Conservation (phyloP, 768 basidiomycete species). For the Rhodocollybia butyracea region DNA sequence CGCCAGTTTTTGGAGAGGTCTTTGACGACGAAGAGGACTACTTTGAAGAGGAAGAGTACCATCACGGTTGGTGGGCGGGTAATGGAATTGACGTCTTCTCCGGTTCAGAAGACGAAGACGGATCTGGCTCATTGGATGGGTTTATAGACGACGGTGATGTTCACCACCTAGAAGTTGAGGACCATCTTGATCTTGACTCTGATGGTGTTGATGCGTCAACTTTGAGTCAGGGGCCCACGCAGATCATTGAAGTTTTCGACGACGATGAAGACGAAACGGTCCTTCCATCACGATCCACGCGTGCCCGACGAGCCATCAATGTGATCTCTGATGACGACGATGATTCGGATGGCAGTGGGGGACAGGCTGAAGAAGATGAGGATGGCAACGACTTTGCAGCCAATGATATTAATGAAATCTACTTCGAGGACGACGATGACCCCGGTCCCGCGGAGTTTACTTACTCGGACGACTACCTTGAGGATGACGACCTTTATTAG, state of each 20-base stretch:
- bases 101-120: not conserved
- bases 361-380: not conserved
- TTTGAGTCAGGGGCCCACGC: not conserved
- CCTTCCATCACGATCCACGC: not conserved
- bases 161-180: not conserved
- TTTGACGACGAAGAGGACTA: slow-evolving; percentile 23
- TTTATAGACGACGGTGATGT: not conserved
- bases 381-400: not conserved
- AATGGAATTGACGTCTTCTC: not conserved
- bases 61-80: too few relatives aligned
- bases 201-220: not conserved
- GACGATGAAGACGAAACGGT: not conserved
- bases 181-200: not conserved
- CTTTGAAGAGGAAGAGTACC: not conserved
- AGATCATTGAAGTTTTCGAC: not conserved
- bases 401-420: not conserved
- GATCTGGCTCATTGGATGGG: not conserved
- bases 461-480: not conserved
- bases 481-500: not conserved
- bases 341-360: not conserved
- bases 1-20: not conserved
- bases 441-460: not conserved
- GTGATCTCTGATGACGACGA: slow-evolving; percentile 4
- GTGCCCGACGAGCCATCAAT: not conserved
- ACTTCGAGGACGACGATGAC: not conserved